These are phyloP conservation scores for Fonsecaea monophora DNA, from an alignment of 2,329 filamentous ascomycete species.

Conservation along the genomic window DNA sequence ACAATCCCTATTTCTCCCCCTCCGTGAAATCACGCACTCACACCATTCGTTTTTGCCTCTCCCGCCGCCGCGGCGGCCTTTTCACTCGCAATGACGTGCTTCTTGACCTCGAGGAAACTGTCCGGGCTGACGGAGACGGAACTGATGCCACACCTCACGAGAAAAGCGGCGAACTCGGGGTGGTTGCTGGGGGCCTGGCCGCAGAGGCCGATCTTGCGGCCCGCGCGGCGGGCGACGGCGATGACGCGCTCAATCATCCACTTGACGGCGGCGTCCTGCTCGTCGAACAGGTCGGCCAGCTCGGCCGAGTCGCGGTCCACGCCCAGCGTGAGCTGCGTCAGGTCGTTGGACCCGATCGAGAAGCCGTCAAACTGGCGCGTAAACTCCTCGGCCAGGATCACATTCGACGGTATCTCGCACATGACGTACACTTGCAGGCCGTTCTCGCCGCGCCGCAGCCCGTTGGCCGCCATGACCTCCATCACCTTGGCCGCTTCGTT, in stretches of 20 bases:
- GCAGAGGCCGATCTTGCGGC: slow-evolving; percentile 50
- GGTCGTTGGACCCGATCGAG: slow-evolving; percentile 52
- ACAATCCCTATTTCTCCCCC: too few relatives aligned
- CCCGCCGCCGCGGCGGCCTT: not conserved
- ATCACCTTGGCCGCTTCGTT: slow-evolving; percentile 14
- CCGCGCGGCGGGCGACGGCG: slow-evolving; percentile 41
- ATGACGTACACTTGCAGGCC: slow-evolving; percentile 51
- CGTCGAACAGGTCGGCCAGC: slow-evolving; percentile 49
- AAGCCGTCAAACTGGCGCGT: slow-evolving; percentile 51
- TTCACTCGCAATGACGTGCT: slow-evolving; percentile 41
- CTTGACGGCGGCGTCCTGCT: slow-evolving; percentile 51
- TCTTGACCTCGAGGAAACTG: slow-evolving; percentile 49
- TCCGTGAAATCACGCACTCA: too few relatives aligned
- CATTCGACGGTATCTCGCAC: slow-evolving; percentile 53
- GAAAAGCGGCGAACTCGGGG: slow-evolving; percentile 48
- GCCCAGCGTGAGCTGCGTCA: slow-evolving; percentile 51
- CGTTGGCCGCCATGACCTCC: slow-evolving; percentile 41
- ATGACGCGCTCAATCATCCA: slow-evolving; percentile 50
- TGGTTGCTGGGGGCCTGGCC: slow-evolving; percentile 52
- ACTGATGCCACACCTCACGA: slow-evolving; percentile 48
- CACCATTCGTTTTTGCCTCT: not conserved
- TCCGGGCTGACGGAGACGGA: slow-evolving; percentile 52
- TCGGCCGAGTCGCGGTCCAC: slow-evolving; percentile 50
- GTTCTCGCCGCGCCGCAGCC: slow-evolving; percentile 47
- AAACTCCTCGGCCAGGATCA: slow-evolving; percentile 49